Percentiles rank a stretch among this genome's conserved stretches.
Evolutionary conservation across 192 early-diverging fungal species (phyloP).

Genomic region (Diversispora eburnea): DNA sequence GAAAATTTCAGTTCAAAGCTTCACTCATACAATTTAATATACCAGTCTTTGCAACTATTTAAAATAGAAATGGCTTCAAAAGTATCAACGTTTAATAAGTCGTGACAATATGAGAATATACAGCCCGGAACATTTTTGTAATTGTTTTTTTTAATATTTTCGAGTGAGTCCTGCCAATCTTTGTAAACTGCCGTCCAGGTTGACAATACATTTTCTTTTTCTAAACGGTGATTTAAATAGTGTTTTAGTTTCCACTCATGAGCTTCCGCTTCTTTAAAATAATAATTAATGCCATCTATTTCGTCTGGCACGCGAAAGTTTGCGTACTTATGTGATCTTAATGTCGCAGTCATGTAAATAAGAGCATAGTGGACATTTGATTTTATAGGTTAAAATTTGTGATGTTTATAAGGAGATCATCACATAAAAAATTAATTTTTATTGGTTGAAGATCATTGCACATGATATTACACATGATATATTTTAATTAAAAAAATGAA

Average conservation of each 20-base stretch:
- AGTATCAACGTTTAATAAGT: conserved; percentile 1
- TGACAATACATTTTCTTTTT: background rate
- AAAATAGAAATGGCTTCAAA: background rate
- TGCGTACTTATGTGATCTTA: background rate
- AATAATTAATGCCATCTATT: conserved; percentile 6
- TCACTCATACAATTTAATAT: conserved; percentile 1
- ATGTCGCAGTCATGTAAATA: background rate
- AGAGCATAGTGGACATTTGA: too few relatives aligned
- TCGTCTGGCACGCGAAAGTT: background rate
- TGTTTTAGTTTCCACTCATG: conserved; percentile 8
- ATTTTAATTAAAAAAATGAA: too few relatives aligned
- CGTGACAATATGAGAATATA: background rate
- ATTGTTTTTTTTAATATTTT: conserved; percentile 7
- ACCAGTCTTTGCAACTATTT: conserved; percentile 8
- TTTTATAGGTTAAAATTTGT: too few relatives aligned
- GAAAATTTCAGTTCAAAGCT: background rate
- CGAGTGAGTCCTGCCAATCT: conserved; percentile 1
- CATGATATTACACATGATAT: too few relatives aligned
- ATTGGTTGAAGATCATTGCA: too few relatives aligned
- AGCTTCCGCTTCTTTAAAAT: background rate
- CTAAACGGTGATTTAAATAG: background rate
- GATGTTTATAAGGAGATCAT: too few relatives aligned
- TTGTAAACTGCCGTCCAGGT: background rate
- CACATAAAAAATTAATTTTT: too few relatives aligned
- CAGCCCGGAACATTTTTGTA: background rate